Conservation (phyloP, 805 yeast genomes). For the Wickerhamomyces alni region DNA sequence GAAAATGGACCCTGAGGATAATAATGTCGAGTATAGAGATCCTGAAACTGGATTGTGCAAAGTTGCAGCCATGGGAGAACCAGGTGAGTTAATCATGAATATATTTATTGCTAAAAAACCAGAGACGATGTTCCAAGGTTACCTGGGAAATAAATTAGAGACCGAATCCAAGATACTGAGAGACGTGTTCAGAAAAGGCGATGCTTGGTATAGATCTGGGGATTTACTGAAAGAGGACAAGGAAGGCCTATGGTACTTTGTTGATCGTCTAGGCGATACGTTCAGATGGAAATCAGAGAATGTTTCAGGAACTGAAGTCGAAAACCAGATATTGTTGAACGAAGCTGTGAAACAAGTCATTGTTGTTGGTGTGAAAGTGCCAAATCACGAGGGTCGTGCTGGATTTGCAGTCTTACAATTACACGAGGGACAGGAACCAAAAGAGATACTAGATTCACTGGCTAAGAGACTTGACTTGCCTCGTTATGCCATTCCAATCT, state of each 20-base stretch:
- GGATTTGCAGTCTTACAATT: conserved; percentile 80
- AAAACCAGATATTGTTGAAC: conserved; percentile 45
- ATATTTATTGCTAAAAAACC: conserved; percentile 58
- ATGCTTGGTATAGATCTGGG: conserved; percentile 87
- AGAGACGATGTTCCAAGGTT: conserved; percentile 84
- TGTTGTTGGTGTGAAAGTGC: conserved; percentile 83
- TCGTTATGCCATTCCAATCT: conserved; percentile 79
- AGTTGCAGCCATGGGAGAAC: conserved; percentile 50
- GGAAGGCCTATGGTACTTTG: conserved; percentile 69
- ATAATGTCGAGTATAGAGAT: conserved; percentile 63
- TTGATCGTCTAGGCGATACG: conserved; percentile 92
- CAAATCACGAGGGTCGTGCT: conserved; percentile 89
- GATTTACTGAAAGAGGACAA: conserved; percentile 70
- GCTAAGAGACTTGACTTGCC: conserved; percentile 51
- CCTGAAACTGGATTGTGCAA: conserved; percentile 57
- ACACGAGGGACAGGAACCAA: conserved; percentile 21
- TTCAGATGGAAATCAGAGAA: conserved; percentile 96
- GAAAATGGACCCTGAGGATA: conserved; percentile 77
- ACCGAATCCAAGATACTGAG: conserved; percentile 69
- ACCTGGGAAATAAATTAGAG: conserved; percentile 72
- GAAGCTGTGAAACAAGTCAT: conserved; percentile 53
- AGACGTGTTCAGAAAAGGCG: conserved; percentile 78
- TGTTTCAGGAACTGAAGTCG: conserved; percentile 91
- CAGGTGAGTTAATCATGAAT: conserved; percentile 84
- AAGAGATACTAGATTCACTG: conserved; percentile 32